Conservation (phyloP, 2,329 filamentous ascomycete genomes). For the Fusarium camptoceras region DNA sequence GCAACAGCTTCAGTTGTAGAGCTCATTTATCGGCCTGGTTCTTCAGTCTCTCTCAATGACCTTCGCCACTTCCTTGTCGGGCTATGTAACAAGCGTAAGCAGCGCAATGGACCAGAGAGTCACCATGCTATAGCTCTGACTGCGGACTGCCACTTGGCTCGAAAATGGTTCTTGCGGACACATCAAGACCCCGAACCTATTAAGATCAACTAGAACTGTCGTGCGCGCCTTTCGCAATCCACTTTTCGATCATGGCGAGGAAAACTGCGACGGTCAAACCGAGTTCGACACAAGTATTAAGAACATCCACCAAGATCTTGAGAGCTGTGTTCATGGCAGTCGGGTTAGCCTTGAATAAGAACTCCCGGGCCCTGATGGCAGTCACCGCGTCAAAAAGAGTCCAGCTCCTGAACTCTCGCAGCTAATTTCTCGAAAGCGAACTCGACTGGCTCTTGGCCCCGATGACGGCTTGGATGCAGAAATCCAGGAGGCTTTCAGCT, state of each 20-base stretch:
- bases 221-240: neutral
- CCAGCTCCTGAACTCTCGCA: neutral
- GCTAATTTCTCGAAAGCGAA: neutral
- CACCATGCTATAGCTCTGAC: neutral
- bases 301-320: neutral
- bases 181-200: neutral
- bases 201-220: neutral
- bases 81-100: neutral
- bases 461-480: neutral
- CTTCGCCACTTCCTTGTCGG: conserved; percentile 1
- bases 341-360: neutral
- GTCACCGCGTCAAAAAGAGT: neutral
- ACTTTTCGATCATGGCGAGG: neutral
- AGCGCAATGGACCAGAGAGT: neutral
- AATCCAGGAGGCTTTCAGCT: neutral
- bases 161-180: neutral
- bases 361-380: neutral
- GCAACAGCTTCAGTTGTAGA: neutral
- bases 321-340: neutral
- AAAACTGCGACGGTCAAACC: neutral
- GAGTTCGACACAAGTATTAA: too few species aligned
- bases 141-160: neutral
- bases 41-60: neutral
- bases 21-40: neutral
- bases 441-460: neutral